Evolutionary conservation across 73 alveolate genomes (phyloP), one percentile per base, ranked within the genome.

Genomic region (Paramecium biaurelia): DNA sequence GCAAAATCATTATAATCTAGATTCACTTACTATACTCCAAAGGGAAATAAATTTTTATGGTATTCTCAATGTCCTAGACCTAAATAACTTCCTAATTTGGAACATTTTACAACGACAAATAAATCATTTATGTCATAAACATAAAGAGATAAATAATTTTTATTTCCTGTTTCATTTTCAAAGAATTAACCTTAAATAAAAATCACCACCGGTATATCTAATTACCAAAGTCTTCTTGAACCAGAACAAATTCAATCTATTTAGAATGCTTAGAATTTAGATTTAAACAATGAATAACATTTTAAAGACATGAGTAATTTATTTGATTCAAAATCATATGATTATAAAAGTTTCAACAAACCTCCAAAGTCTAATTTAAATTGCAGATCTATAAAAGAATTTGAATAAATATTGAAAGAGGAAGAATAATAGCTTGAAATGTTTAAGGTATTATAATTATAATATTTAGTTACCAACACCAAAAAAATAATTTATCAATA

Each of bases 1-100:
- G 70, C 89, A 37, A 37, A 37, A 41, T 76, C 89, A 20, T 21
- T 76, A 18, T 7, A 34, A 26, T 18, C 23, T 10, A 76, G 70
- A 76, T 76, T 21, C 18, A 76, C 67, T 15, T 20, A 76, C n/a
- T 76, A 41, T 26, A 76, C 67, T 34, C 89, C 89, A 1, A 20
- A 26, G 28, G 70, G 38, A 10, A 41, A 37, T 43, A 76, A 76
- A 43, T 41, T 76, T 14, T 76, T 76, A 18, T 37, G 89, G 67
- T 76, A 76, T 76, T 37, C 89, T 37, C 38, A 76, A 41, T 76
- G 89, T 41, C 89, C 89, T 2, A 34, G 70, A n/a, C 89, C 89
- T 20, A 43, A 26, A 7, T 11, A 76, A 76, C 32, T 37, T 20
- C 89, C 89, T 76, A 41, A 43, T 21, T 30, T 76, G 7, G 89